Base-by-base conservation (phyloP, 75 land plant genomes). In the Pinus albicaulis region DNA sequence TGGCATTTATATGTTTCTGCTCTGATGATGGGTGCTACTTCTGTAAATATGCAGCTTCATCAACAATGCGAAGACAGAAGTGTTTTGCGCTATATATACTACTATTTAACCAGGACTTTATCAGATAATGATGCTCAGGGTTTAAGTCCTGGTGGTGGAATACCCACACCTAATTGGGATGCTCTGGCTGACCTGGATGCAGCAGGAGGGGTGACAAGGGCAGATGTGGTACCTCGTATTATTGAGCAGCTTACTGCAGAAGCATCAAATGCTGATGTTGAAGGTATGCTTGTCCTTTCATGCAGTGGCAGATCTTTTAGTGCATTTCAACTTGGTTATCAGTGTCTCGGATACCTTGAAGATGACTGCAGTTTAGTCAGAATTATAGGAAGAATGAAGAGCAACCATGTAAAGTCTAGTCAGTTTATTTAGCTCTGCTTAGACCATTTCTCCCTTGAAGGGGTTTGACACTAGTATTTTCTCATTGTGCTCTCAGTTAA, bases 151-250 rank as follows among this genome's bases (percentile, higher is more conserved):
- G 99, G 95, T 72, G 99, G 99, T 75, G 99, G 99, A 56, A 89
- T 96, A 23, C 98, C 99, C 8, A 96, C 99, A n/a, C 99, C 99
- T 38, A 96, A 96, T 80, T 96, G 99, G 99, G 99, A 96, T 90
- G 99, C 93, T 41, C 80, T 96, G 41, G 99, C 99, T 66, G 95
- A 94, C 72, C 86, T 96, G 44, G 97, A 91, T 85, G 92, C 95
- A 34, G 90, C 84, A 82, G 99, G 98, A 61, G 99, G 99, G 63
- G 99, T 94, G 52, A 96, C 99, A 57, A 78, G 99, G 82, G 99
- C 99, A 71, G 99, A 96, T 86, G 99, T 96, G 74, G 89, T 96
- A 20, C 99, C 99, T 26, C 84, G 89, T 64, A 90, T 94, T 31
- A 87, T 94, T 20, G 81, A 83, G 11, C 92, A 85, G 77, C 95